phyloP scores from a whole-genome alignment of 805 yeast species.

The Jamesozyma jinghongensis region DNA sequence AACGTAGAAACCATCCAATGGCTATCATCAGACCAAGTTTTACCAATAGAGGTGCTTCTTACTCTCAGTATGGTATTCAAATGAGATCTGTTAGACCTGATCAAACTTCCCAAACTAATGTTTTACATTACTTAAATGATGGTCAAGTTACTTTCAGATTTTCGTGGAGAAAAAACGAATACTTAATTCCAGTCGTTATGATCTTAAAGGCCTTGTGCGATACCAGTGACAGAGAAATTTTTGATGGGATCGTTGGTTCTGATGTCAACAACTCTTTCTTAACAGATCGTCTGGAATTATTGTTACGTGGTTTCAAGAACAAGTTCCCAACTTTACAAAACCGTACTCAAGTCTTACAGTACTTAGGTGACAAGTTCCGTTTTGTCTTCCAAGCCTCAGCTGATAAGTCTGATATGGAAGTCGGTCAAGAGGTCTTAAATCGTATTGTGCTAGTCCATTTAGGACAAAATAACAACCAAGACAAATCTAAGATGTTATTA shows the following conservation, averaged over 20 bases:
- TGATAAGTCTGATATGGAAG: slow-evolving; percentile 81
- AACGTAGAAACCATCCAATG: slow-evolving; percentile 96
- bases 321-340: slow-evolving; percentile 59
- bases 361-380: slow-evolving; percentile 92
- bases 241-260: slow-evolving; percentile 90
- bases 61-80: slow-evolving; percentile 86
- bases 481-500: slow-evolving; percentile 77
- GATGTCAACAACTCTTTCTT: slow-evolving; percentile 83
- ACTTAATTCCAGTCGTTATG: slow-evolving; percentile 87
- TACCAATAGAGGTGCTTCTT: slow-evolving; percentile 85
- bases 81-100: slow-evolving; percentile 92
- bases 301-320: slow-evolving; percentile 78
- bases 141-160: slow-evolving; percentile 96
- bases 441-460: slow-evolving; percentile 88
- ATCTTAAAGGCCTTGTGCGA: slow-evolving; percentile 82
- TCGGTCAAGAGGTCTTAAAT: slow-evolving; percentile 74
- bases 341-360: slow-evolving; percentile 83
- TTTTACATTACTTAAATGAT: slow-evolving; percentile 88
- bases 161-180: slow-evolving; percentile 95
- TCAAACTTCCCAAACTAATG: slow-evolving; percentile 96
- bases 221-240: slow-evolving; percentile 88
- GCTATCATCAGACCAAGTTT: slow-evolving; percentile 93
- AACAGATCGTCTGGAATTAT: slow-evolving; percentile 93
- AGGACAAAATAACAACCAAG: slow-evolving; percentile 44
- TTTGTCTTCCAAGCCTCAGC: slow-evolving; percentile 84